Evolutionary conservation across 78 protist species (phyloP).

Genomic region (Dictyostelium purpureum): DNA sequence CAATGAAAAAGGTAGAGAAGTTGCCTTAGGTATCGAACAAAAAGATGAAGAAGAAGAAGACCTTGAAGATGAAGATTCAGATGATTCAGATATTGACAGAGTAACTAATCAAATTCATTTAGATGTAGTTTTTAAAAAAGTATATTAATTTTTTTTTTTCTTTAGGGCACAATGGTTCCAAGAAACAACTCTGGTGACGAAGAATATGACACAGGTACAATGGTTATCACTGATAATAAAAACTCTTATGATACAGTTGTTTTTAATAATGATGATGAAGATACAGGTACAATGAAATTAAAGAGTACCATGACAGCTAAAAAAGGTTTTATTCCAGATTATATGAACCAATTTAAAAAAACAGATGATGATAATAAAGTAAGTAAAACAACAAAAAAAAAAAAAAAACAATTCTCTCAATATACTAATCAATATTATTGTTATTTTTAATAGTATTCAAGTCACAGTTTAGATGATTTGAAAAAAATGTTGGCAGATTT

Average conservation of each 20-base stretch:
- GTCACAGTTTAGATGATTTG: constrained; percentile 30
- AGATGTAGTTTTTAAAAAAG: not conserved
- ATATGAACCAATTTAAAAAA: constrained; percentile 63
- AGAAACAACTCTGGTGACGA: constrained; percentile 10
- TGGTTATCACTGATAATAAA: constrained; percentile 72
- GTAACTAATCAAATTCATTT: not conserved
- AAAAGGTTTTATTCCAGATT: constrained; percentile 55
- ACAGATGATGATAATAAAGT: not conserved
- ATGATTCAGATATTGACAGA: constrained; percentile 31
- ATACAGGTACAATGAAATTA: constrained; percentile 55
- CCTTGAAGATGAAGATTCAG: constrained; percentile 5
- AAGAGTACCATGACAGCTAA: constrained; percentile 23
- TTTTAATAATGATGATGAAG: constrained; percentile 44
- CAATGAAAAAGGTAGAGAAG: constrained; percentile 75
- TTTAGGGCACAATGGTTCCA: not conserved
- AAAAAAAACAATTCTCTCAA: not conserved
- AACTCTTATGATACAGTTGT: constrained; percentile 65
- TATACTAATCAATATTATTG: not conserved
- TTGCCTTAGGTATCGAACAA: constrained; percentile 74
- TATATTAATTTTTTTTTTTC: not conserved
- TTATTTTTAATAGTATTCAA: not conserved
- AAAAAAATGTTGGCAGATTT: constrained; percentile 24
- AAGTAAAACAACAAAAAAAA: not conserved
- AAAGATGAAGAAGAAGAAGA: constrained; percentile 63
- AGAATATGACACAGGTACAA: constrained; percentile 77